Evolutionary conservation across 1,139 yeast species (phyloP).

Genomic region (Casaregolazyma lundiana): DNA sequence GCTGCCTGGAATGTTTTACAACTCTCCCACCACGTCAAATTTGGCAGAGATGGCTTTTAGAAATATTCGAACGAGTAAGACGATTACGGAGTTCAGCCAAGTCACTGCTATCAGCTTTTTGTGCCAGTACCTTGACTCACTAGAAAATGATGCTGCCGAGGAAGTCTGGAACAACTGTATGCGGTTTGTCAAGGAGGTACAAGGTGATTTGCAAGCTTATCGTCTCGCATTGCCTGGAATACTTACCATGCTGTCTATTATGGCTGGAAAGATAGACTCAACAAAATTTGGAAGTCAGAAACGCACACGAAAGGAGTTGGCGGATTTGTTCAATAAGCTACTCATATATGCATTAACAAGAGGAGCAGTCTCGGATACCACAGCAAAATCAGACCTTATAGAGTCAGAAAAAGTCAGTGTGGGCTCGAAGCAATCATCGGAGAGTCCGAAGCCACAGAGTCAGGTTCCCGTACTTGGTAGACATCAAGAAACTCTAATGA

Average conservation of each 20-base stretch:
- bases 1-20: slow-evolving; percentile 7
- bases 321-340: slow-evolving; percentile 57
- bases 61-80: neutral
- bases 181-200: slow-evolving; percentile 55
- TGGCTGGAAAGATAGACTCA: slow-evolving; percentile 54
- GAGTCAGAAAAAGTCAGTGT: slow-evolving; percentile 8
- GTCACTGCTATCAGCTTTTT: slow-evolving; percentile 45
- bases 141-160: slow-evolving; percentile 71
- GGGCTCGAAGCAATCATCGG: neutral
- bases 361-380: slow-evolving; percentile 1
- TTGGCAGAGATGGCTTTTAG: slow-evolving; percentile 2
- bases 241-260: slow-evolving; percentile 45
- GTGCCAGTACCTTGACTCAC: slow-evolving; percentile 53
- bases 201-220: slow-evolving; percentile 46
- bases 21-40: neutral
- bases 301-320: slow-evolving; percentile 58
- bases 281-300: slow-evolving; percentile 60
- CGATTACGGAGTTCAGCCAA: slow-evolving; percentile 10
- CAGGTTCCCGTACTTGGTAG: neutral
- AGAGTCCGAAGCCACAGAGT: neutral
- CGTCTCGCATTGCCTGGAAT: slow-evolving; percentile 48
- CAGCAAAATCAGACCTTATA: neutral
- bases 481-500: slow-evolving; percentile 37
- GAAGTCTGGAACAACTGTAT: slow-evolving; percentile 64
- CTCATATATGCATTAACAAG: slow-evolving; percentile 42